Percentiles rank a stretch among this genome's conserved stretches.
These are phyloP conservation scores for Myriosclerotinia curreyana DNA, from an alignment of 2,329 filamentous ascomycete genomes.

Conservation along the genomic window DNA sequence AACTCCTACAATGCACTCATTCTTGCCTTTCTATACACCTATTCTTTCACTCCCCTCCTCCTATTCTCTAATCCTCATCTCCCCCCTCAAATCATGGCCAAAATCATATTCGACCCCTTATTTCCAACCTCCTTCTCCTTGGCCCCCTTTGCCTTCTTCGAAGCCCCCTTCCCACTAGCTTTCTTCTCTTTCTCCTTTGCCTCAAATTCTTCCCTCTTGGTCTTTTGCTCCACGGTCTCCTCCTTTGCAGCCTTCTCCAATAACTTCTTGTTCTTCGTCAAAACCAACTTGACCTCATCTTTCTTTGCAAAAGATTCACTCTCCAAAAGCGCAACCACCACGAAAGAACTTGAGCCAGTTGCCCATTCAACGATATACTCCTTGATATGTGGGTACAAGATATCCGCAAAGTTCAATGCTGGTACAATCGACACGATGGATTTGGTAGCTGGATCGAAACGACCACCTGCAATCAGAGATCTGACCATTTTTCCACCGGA, in stretches of 20 bases:
- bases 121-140: conserved; percentile 53
- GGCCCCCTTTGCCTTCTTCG: conserved; percentile 45
- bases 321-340: conserved; percentile 78
- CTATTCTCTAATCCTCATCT: neutral
- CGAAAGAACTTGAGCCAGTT: conserved; percentile 79
- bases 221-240: conserved; percentile 54
- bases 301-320: conserved; percentile 65
- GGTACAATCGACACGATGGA: conserved; percentile 69
- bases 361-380: conserved; percentile 78
- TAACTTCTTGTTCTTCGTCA: conserved; percentile 70
- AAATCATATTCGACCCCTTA: conserved; percentile 57
- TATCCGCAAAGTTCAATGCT: conserved; percentile 72
- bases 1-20: conserved; percentile 16
- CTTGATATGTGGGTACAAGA: conserved; percentile 79
- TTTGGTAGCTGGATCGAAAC: conserved; percentile 73
- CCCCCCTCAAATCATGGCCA: conserved; percentile 50
- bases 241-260: conserved; percentile 65
- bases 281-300: conserved; percentile 62
- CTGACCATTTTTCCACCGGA: conserved; percentile 83
- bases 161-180: conserved; percentile 42
- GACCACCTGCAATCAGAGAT: conserved; percentile 83
- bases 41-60: neutral
- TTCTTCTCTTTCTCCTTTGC: conserved; percentile 41
- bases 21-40: neutral
- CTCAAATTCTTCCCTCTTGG: conserved; percentile 45